phyloP scores from a whole-genome alignment of 2,329 filamentous ascomycete genomes.

The Capronia americana region DNA sequence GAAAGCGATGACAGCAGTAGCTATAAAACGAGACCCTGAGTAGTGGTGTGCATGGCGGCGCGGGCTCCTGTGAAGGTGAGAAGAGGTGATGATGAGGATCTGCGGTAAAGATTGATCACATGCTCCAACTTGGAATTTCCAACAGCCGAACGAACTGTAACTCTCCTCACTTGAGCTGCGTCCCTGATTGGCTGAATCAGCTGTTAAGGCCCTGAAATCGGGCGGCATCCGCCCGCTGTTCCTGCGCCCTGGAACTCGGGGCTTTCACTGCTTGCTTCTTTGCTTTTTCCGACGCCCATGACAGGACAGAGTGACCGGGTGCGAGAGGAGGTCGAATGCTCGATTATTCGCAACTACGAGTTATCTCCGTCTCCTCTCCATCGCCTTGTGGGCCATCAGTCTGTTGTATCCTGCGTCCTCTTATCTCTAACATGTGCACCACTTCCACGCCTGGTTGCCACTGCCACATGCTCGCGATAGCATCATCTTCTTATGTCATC shows the following conservation, averaged over 20 bases:
- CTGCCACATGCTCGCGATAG: constrained; percentile 14
- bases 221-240: not conserved
- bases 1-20: not conserved
- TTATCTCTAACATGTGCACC: constrained; percentile 20
- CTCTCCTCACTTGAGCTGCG: not conserved
- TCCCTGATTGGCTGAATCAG: constrained; percentile 16
- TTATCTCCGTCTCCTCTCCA: not conserved
- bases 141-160: constrained; percentile 13
- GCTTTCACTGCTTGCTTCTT: not conserved
- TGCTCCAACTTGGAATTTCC: constrained; percentile 16
- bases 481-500: constrained; percentile 19
- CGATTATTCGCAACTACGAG: not conserved
- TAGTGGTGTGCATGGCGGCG: constrained; percentile 1
- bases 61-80: not conserved
- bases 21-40: not conserved
- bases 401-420: not conserved
- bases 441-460: not conserved
- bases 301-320: not conserved
- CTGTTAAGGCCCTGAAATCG: not conserved
- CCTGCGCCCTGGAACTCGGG: not conserved
- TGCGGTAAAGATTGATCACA: constrained; percentile 23
- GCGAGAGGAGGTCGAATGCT: not conserved
- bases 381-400: not conserved
- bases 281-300: not conserved
- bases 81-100: constrained; percentile 15